Evolutionary conservation across 768 basidiomycete species (phyloP).

Genomic region (Pulveroboletus sp.): DNA sequence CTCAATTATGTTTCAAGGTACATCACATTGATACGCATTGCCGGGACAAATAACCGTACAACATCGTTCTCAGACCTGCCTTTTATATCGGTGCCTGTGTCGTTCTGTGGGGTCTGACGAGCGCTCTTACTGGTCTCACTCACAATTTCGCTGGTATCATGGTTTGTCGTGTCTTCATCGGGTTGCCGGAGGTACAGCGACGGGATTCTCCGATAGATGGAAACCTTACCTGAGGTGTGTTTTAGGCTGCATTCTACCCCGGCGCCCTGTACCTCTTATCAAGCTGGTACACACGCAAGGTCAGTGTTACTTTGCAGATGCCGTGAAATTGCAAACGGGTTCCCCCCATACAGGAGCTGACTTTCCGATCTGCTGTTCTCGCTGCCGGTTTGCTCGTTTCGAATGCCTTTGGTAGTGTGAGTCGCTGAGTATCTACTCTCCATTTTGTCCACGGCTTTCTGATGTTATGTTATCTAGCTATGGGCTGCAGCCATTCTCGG

Average conservation of each 20-base stretch:
- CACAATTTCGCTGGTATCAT: constrained; percentile 54
- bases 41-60: neutral
- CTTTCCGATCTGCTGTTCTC: constrained; percentile 58
- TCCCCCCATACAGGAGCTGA: constrained; percentile 45
- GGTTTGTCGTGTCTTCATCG: constrained; percentile 56
- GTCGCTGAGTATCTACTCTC: constrained; percentile 12
- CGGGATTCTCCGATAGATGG: neutral
- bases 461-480: constrained; percentile 40
- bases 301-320: neutral
- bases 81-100: constrained; percentile 59
- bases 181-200: constrained; percentile 48
- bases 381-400: constrained; percentile 56
- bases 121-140: constrained; percentile 58
- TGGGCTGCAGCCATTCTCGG: constrained; percentile 71
- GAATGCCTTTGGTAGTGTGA: constrained; percentile 62
- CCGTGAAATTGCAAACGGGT: neutral
- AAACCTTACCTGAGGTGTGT: neutral
- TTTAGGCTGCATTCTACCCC: constrained; percentile 61
- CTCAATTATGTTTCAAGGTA: constrained; percentile 55
- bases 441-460: neutral
- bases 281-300: constrained; percentile 24
- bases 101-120: constrained; percentile 60
- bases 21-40: neutral
- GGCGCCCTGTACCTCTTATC: constrained; percentile 42
- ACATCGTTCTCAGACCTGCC: constrained; percentile 44